These are phyloP conservation scores for Acacia crassicarpa DNA, from an alignment of 306 rosid species.

Conservation along the genomic window DNA sequence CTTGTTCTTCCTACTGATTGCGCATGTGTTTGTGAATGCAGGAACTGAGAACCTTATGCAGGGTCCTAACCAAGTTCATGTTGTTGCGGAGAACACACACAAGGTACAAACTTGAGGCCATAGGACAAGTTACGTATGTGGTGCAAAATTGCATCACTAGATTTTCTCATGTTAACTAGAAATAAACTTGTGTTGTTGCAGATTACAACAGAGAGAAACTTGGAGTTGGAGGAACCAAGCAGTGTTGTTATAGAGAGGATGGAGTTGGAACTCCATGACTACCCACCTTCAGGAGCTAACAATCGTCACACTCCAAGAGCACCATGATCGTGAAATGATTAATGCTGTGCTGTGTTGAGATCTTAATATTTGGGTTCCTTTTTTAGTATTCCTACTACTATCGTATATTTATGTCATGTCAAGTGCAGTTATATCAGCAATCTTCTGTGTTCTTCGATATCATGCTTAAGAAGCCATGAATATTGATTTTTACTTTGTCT, in stretches of 20 bases:
- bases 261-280: conserved; percentile 63
- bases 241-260: conserved; percentile 36
- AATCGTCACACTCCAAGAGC: conserved; percentile 74
- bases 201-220: conserved; percentile 30
- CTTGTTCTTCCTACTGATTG: neutral
- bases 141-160: neutral
- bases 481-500: neutral
- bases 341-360: conserved; percentile 36
- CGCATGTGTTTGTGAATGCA: conserved; percentile 3
- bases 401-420: neutral
- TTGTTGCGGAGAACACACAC: conserved; percentile 29
- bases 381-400: neutral
- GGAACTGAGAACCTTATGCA: conserved; percentile 52
- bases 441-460: conserved; percentile 31
- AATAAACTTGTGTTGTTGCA: conserved; percentile 9
- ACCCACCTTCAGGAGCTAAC: conserved; percentile 70
- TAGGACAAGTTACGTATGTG: neutral
- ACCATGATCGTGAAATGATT: conserved; percentile 26
- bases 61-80: conserved; percentile 27
- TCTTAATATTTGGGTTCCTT: conserved; percentile 14
- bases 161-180: neutral
- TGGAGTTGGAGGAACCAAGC: conserved; percentile 19
- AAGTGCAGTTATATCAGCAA: conserved; percentile 17
- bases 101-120: conserved; percentile 25
- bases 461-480: conserved; percentile 24